A percentile compares a stretch with the other conserved stretches of the same genome.
These are phyloP conservation scores for Limonomyces culmigenus DNA, from an alignment of 1,284 basidiomycete species.

Conservation along the genomic window DNA sequence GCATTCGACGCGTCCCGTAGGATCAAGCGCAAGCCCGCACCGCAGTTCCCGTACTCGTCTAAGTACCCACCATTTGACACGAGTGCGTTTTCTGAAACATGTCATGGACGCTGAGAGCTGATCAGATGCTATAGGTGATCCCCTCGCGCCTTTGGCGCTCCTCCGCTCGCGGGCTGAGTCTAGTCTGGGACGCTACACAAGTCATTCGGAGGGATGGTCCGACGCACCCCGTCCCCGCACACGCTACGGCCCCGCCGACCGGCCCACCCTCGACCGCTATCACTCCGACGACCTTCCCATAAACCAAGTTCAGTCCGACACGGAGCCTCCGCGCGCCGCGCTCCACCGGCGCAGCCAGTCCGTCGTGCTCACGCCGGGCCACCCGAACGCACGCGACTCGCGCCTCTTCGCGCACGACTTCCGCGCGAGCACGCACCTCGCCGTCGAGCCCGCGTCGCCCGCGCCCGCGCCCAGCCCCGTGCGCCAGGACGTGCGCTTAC, in stretches of 20 bases:
- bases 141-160: neutral
- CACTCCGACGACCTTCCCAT: too few species aligned
- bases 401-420: too few species aligned
- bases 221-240: neutral
- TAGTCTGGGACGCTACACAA: neutral
- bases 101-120: constrained; percentile 14
- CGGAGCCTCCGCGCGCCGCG: too few species aligned
- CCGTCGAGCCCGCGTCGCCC: too few species aligned
- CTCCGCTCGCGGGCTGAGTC: neutral
- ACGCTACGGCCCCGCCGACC: neutral
- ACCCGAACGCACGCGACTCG: too few species aligned
- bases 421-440: too few species aligned
- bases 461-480: too few species aligned
- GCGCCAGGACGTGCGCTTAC: neutral
- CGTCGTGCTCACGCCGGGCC: too few species aligned
- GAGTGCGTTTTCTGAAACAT: constrained; percentile 29
- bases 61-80: constrained; percentile 37
- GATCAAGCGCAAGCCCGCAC: constrained; percentile 32
- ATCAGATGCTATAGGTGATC: neutral
- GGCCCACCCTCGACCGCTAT: too few species aligned
- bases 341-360: too few species aligned
- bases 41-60: constrained; percentile 20
- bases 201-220: neutral
- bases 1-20: too few species aligned
- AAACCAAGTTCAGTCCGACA: too few species aligned